Evolutionary conservation across 2,329 filamentous ascomycete genomes (phyloP), one percentile per base, ranked within the genome.

Genomic region (Corinectria fuckeliana): DNA sequence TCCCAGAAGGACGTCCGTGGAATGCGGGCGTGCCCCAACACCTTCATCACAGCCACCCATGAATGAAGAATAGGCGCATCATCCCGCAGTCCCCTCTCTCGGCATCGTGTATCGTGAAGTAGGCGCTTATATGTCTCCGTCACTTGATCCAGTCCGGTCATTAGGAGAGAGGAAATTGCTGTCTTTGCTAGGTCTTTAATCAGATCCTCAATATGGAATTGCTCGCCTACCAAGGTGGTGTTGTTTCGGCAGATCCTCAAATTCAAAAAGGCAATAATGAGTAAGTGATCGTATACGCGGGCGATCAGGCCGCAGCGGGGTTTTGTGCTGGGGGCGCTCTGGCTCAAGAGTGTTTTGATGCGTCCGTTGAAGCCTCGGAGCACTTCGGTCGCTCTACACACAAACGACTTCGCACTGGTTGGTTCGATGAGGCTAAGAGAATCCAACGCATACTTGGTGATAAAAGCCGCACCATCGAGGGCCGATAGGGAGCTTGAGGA

Each of bases 1-100:
- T 88, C 85, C 88, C 87, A 90, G 65, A 90, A 90, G 1, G 81
- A 81, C 20, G 77, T 75, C 50, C 81, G 78, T 2, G 81, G 81
- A 39, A 88, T 82, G 7, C 72, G 73, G 11, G 81, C 80, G 30
- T 77, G 74, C 25, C 83, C 80, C 4, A 89, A 70, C 0, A 82
- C 74, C 47, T 83, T 82, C 67, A 88, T 85, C 4, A 86, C 61
- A 20, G 85, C 75, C 2, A 87, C 81, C 88, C 88, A 91, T 9
- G 82, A 81, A 56, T 86, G 80, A 8, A 82, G 66, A 2, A 71
- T 62, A 13, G 75, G 71, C n/a, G 77, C 71, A 28, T 84, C 79
- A 14, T 77, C 71, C 25, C 77, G 79, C 30, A 89, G 80, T 1
- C 85, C 86, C 45, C 76, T 77, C 60, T 86, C 83, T 38, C 84